These are phyloP conservation scores for Leccinum insolens DNA, from an alignment of 1,284 basidiomycete genomes.

Conservation along the genomic window DNA sequence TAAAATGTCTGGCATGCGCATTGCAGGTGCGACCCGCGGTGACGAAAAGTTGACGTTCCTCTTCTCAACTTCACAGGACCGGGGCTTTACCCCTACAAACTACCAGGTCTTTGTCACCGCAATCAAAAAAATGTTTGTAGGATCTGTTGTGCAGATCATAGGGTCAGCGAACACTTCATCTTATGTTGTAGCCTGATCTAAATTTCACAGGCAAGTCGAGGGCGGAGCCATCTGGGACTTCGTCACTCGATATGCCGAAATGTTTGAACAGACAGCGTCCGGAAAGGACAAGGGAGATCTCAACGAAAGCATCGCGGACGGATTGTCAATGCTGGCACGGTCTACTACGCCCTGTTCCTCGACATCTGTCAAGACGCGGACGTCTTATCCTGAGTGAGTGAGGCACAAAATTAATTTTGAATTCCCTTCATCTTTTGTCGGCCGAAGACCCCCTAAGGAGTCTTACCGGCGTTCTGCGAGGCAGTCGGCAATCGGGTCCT, in stretches of 20 bases:
- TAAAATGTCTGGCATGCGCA: constrained; percentile 2
- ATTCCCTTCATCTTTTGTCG: constrained; percentile 5
- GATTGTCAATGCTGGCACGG: not conserved
- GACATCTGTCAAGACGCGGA: constrained; percentile 18
- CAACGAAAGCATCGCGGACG: constrained; percentile 1
- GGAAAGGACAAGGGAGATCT: constrained; percentile 4
- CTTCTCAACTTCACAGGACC: constrained; percentile 25
- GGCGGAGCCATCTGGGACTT: constrained; percentile 26
- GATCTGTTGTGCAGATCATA: constrained; percentile 2
- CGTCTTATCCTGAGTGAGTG: constrained; percentile 19
- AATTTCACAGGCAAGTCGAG: constrained; percentile 15
- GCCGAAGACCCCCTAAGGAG: constrained; percentile 17
- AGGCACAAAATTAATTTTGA: constrained; percentile 6
- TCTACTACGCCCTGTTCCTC: constrained; percentile 26
- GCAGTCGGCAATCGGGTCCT: constrained; percentile 23
- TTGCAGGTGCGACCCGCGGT: constrained; percentile 21
- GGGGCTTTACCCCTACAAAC: constrained; percentile 19
- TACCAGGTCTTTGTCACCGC: constrained; percentile 27
- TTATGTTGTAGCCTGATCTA: not conserved
- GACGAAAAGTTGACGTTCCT: constrained; percentile 19
- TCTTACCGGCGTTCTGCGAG: constrained; percentile 37
- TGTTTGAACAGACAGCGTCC: constrained; percentile 20
- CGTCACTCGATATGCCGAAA: constrained; percentile 9
- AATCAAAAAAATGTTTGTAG: constrained; percentile 11
- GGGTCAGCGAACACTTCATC: constrained; percentile 19